Percentiles rank a stretch among this genome's conserved stretches.
Evolutionary conservation across 2,329 filamentous ascomycete species (phyloP).

Genomic region (Mollisiaceae sp.): DNA sequence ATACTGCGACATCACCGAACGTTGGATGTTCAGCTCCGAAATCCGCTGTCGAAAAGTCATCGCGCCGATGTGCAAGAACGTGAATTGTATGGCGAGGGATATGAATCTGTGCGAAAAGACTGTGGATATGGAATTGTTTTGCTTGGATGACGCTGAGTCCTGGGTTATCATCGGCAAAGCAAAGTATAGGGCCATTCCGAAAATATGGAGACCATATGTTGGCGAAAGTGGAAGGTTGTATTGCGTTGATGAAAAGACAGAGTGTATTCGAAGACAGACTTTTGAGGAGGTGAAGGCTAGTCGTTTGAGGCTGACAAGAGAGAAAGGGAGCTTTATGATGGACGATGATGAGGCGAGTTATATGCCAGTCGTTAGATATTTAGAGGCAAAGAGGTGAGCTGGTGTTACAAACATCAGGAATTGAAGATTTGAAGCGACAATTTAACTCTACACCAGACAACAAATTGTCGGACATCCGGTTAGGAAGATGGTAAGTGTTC

Average conservation of each 20-base stretch:
- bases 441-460: background rate
- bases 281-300: slow-evolving; percentile 14
- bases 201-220: background rate
- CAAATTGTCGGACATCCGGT: background rate
- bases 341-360: slow-evolving; percentile 18
- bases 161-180: slow-evolving; percentile 18
- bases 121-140: slow-evolving; percentile 19
- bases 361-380: slow-evolving; percentile 24
- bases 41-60: slow-evolving; percentile 19
- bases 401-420: no score
- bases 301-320: slow-evolving; percentile 5
- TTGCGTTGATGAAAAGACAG: slow-evolving; percentile 18
- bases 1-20: slow-evolving; percentile 23
- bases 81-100: slow-evolving; percentile 18
- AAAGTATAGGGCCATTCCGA: background rate
- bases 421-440: background rate
- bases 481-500: background rate
- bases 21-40: slow-evolving; percentile 29
- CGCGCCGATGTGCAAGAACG: slow-evolving; percentile 14
- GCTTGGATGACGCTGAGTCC: slow-evolving; percentile 24
- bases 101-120: slow-evolving; percentile 7
- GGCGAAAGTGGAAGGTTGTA: slow-evolving; percentile 10
- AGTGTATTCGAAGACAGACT: slow-evolving; percentile 15
- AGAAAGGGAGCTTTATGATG: slow-evolving; percentile 7
- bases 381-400: slow-evolving; percentile 6